phyloP scores from a whole-genome alignment of 345 rosid genomes.

The Rubroshorea leprosula region DNA sequence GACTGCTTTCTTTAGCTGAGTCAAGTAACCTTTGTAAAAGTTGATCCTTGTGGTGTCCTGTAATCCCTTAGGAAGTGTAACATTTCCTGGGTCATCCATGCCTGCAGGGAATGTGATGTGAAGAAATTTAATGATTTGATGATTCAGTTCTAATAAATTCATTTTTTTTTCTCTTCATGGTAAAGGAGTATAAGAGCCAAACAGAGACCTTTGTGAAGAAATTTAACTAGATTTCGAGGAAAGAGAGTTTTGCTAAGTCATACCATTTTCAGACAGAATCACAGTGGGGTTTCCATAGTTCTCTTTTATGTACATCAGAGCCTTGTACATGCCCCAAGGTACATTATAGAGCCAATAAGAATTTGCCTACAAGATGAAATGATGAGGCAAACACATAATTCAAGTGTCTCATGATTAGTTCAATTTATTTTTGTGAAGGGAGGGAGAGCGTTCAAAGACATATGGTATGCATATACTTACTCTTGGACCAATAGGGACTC shows the following conservation, averaged over 20 bases:
- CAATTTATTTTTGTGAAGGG: no score
- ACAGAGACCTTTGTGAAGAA: background rate
- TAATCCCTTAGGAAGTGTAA: constrained; percentile 58
- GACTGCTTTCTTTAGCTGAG: constrained; percentile 74
- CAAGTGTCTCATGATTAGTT: background rate
- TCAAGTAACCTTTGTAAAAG: constrained; percentile 65
- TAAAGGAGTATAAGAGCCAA: constrained; percentile 4
- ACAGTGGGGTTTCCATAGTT: constrained; percentile 81
- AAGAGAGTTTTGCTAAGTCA: background rate
- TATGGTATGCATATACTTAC: constrained; percentile 26
- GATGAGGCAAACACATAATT: background rate
- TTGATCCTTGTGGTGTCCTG: constrained; percentile 74
- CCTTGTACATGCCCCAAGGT: constrained; percentile 96
- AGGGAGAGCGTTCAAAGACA: no score
- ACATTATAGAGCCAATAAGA: constrained; percentile 89
- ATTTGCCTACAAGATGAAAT: constrained; percentile 46
- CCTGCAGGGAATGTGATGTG: constrained; percentile 33
- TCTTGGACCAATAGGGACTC: constrained; percentile 72
- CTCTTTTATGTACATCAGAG: constrained; percentile 80
- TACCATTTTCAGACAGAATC: constrained; percentile 87
- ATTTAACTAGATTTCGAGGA: background rate
- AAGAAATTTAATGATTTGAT: no score
- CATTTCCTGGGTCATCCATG: constrained; percentile 89
- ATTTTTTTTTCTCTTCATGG: no score
- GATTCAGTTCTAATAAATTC: no score